Evolutionary conservation across 306 rosid species (phyloP), one percentile per base, ranked within the genome.

Genomic region (Quercus bicolor): DNA sequence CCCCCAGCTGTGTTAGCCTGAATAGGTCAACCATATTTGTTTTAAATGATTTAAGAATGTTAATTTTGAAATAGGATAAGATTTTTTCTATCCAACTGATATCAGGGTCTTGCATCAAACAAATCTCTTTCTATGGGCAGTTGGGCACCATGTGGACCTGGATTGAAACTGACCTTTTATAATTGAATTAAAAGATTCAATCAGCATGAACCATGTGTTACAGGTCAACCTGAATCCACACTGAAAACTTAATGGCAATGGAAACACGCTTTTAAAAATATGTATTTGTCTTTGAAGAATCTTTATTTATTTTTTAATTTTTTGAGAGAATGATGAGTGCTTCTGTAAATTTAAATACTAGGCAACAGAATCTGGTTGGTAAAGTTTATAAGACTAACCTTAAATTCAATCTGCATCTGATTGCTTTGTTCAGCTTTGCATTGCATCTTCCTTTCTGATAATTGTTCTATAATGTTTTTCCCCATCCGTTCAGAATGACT

Each of bases 401-500:
- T 23, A 23, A 77, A 55, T 72, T 77, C 15, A 53, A 65, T 31
- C 68, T 21, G 9, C 29, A 52, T 53, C 5, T 73, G 29, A 77
- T 72, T 31, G 21, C 48, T 43, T 68, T n/a, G 69, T 26, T 33
- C 23, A 20, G 43, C 72, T 60, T 52, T 72, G 78, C 70, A 2
- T 31, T 65, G 70, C 68, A 68, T 54, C 53, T 72, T 75, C 37
- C 56, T 74, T 74, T 56, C 4, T 40, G 60, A 56, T 79, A 60
- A 77, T 81, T 74, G 12, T 85, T 56, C 34, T 56, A 24, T 81
- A 34, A 68, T 80, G 68, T 24, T 75, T 19, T 87, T 79, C 57
- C 40, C 59, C 48, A 40, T 80, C 53, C 1, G 28, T 72, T 70
- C 97, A 94, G 98, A 94, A 91, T 87, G 98, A 94, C 87, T 87